Base-by-base conservation (phyloP, 176 grass and related monocot species). In the Aegilops tauschii region DNA sequence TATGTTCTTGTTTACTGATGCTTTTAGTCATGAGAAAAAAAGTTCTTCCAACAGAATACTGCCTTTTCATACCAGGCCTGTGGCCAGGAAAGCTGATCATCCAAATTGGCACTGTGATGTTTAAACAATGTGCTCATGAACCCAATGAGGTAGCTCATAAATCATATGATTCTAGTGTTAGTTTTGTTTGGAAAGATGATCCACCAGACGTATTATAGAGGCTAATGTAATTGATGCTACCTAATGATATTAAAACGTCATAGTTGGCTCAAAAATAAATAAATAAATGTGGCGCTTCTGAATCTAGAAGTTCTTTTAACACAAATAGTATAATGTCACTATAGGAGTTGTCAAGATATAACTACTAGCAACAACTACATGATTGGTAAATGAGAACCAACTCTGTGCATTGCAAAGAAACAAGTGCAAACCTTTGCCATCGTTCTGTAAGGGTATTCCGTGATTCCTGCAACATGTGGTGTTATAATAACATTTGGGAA, bases 261-360 rank as follows among this genome's bases (percentile, higher is more conserved):
- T 58, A 8, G 54, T 58, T 58, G 54, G 18, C 54, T 58, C 17
- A 58, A 58, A 58, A 58, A 8, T 58, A 58, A 58, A 58, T 21
- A 56, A 4, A 54, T 1, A 54, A 54, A 66, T 32, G 34, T 62
- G 65, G 9, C 61, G 4, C 30, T 78, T 78, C 30, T 63, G 23
- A 77, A 85, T 42, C 63, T 69, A 30, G 4, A 69, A 23, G 34
- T 12, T 37, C 34, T 62, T 42, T 28, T 72, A 39, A 54, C 45
- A 87, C 9, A 79, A 3, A 77, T 87, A 78, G 20, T 50, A 2
- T 28, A 27, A 30, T 76, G 56, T 47, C 73, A 77, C 14, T 65
- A 23, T 13, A 77, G 61, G 58, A 35, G 34, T 6, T 35, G 34
- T 35, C 34, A 35, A 35, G 34, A 35, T 35, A 35, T 35, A 35